phyloP scores from a whole-genome alignment of 23 red algal species.

The Agarophyton chilense region DNA sequence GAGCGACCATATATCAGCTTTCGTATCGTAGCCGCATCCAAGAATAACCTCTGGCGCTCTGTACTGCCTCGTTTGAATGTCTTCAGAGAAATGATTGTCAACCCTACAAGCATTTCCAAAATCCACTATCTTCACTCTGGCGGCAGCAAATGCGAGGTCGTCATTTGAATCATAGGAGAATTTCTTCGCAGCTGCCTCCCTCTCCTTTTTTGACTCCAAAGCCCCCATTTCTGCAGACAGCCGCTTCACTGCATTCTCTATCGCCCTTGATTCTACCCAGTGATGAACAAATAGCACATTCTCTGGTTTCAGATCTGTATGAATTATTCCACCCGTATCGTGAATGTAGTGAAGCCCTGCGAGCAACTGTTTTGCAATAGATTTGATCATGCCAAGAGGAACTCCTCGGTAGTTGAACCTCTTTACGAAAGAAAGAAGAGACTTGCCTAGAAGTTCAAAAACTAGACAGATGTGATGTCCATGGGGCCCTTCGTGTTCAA shows the following conservation, averaged over 20 bases:
- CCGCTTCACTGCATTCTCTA: not conserved
- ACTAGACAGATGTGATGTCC: constrained; percentile 85
- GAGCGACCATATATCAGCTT: constrained; percentile 95
- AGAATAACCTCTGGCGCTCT: constrained; percentile 94
- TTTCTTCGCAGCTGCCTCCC: not conserved
- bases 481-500: constrained; percentile 79
- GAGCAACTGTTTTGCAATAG: constrained; percentile 68
- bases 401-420: constrained; percentile 83
- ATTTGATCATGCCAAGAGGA: constrained; percentile 74
- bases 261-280: not conserved
- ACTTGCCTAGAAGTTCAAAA: constrained; percentile 94
- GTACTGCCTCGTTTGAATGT: constrained; percentile 99
- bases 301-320: constrained; percentile 98
- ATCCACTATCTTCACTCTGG: constrained; percentile 84
- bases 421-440: constrained; percentile 85
- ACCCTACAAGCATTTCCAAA: constrained; percentile 99
- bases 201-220: not conserved
- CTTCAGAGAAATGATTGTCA: constrained; percentile 91
- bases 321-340: constrained; percentile 83
- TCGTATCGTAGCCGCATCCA: constrained; percentile 86
- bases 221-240: constrained; percentile 39
- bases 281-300: constrained; percentile 84
- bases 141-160: constrained; percentile 45
- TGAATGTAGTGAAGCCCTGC: constrained; percentile 82
- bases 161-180: constrained; percentile 14